Conservation (phyloP, 306 rosid species). For the Trichosanthes cucumerina region DNA sequence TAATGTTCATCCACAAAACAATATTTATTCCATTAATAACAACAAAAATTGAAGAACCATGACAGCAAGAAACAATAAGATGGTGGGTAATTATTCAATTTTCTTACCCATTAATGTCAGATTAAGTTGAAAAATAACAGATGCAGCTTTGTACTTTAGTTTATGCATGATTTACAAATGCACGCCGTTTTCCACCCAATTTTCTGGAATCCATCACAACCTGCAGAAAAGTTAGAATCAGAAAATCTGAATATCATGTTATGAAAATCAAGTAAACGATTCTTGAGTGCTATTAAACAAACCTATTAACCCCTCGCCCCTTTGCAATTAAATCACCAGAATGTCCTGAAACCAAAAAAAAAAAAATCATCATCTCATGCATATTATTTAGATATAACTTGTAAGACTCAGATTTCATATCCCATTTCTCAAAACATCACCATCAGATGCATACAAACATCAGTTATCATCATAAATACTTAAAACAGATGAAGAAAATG, state of each 20-base stretch:
- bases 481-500: background rate
- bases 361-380: background rate
- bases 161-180: slow-evolving; percentile 20
- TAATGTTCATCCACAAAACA: background rate
- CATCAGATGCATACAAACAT: background rate
- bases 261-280: background rate
- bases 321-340: slow-evolving; percentile 21
- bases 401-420: background rate
- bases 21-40: background rate
- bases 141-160: slow-evolving; percentile 24
- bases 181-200: slow-evolving; percentile 28
- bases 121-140: slow-evolving; percentile 16
- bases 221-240: slow-evolving; percentile 25
- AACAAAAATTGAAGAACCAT: background rate
- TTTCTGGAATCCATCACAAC: slow-evolving; percentile 46
- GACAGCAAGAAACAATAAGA: background rate
- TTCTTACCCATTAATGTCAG: slow-evolving; percentile 30
- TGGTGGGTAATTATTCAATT: background rate
- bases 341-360: slow-evolving; percentile 19
- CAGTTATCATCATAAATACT: background rate
- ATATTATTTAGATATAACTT: background rate
- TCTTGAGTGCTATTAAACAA: background rate
- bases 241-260: background rate
- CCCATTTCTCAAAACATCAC: background rate
- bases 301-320: slow-evolving; percentile 23